A percentile compares a stretch with the other conserved stretches of the same genome.
Conservation (phyloP, 768 basidiomycete genomes). For the Sarcodon aspratus region DNA sequence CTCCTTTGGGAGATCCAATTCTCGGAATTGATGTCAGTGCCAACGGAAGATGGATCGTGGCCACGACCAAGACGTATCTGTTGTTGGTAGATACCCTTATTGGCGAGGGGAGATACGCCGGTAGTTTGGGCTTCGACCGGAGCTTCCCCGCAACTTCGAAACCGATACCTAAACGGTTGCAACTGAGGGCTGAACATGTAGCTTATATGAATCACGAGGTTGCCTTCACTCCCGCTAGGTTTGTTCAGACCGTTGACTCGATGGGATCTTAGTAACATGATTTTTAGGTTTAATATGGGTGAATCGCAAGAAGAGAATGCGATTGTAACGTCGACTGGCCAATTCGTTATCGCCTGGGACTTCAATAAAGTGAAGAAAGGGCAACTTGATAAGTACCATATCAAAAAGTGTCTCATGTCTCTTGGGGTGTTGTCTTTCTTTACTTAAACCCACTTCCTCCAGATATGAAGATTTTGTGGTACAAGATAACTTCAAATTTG, state of each 20-base stretch:
- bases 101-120: constrained; percentile 78
- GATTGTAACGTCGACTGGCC: constrained; percentile 89
- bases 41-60: constrained; percentile 89
- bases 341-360: constrained; percentile 95
- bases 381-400: constrained; percentile 83
- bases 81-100: constrained; percentile 92
- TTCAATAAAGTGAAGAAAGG: constrained; percentile 94
- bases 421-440: not conserved
- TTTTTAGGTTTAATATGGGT: constrained; percentile 79
- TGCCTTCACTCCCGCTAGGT: constrained; percentile 91
- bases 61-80: constrained; percentile 90
- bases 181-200: constrained; percentile 84
- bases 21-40: constrained; percentile 90
- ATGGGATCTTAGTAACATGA: constrained; percentile 3
- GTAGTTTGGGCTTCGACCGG: constrained; percentile 81
- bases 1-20: constrained; percentile 92
- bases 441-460: constrained; percentile 1
- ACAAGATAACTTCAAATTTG: constrained; percentile 96
- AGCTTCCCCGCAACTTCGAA: constrained; percentile 93
- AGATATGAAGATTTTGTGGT: constrained; percentile 88
- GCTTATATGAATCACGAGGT: constrained; percentile 88
- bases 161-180: constrained; percentile 81
- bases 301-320: constrained; percentile 85
- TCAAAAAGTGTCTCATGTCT: constrained; percentile 51
- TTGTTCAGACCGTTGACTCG: constrained; percentile 9